Conservation (phyloP, 306 rosid species). For the Oxytropis ochrocephala region DNA sequence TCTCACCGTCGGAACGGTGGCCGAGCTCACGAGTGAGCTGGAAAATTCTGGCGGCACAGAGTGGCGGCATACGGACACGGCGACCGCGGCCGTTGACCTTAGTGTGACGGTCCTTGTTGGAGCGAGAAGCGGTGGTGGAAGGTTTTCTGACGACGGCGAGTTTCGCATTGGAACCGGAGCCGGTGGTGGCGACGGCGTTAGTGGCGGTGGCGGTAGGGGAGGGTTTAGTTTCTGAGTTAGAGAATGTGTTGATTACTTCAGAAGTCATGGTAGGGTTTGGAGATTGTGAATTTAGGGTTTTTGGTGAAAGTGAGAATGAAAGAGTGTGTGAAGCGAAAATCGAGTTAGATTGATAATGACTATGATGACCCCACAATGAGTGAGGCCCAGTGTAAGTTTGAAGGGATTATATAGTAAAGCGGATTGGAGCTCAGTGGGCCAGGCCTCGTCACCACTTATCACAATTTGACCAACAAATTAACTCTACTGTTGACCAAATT, state of each 20-base stretch:
- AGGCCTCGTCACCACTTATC: no score
- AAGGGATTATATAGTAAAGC: not conserved
- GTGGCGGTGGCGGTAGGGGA: not conserved
- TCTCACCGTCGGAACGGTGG: slow-evolving; percentile 96
- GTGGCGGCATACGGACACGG: slow-evolving; percentile 90
- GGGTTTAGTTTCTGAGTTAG: slow-evolving; percentile 23
- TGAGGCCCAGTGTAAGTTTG: not conserved
- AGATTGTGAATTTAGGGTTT: slow-evolving; percentile 45
- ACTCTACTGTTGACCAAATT: no score
- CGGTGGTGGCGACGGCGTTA: not conserved
- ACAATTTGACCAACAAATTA: no score
- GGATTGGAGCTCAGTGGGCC: no score
- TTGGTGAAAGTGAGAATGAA: not conserved
- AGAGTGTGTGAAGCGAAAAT: not conserved
- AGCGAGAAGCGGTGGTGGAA: slow-evolving; percentile 22
- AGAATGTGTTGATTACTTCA: slow-evolving; percentile 35
- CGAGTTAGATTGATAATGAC: not conserved
- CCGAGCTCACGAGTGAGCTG: slow-evolving; percentile 92
- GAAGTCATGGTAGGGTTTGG: slow-evolving; percentile 39
- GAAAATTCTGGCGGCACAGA: slow-evolving; percentile 86
- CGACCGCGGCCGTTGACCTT: slow-evolving; percentile 96
- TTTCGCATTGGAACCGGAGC: slow-evolving; percentile 6
- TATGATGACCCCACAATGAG: slow-evolving; percentile 51
- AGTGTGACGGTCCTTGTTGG: slow-evolving; percentile 81
- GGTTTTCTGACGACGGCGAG: slow-evolving; percentile 18